Evolutionary conservation across 2,329 filamentous ascomycete genomes (phyloP).

Genomic region (Neonectria ditissima): DNA sequence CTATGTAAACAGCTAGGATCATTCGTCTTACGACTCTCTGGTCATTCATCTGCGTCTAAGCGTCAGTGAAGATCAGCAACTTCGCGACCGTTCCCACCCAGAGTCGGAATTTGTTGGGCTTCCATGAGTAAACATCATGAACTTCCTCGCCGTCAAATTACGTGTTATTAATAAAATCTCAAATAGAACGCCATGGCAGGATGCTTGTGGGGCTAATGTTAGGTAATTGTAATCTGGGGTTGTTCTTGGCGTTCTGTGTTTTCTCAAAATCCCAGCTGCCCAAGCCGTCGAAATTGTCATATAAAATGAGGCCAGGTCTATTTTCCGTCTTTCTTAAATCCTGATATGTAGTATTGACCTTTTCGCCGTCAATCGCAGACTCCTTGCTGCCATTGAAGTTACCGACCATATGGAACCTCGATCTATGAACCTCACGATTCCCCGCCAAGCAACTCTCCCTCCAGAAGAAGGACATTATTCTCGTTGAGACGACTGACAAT

Average conservation of each 20-base stretch:
- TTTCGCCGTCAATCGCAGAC: not conserved
- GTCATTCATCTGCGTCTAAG: not conserved
- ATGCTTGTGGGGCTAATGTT: slow-evolving; percentile 13
- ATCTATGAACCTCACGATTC: slow-evolving; percentile 6
- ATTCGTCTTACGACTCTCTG: not conserved
- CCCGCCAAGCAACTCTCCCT: slow-evolving; percentile 33
- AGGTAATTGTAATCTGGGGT: slow-evolving; percentile 23
- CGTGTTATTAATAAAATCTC: not conserved
- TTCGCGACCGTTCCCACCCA: not conserved
- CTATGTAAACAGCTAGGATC: no score
- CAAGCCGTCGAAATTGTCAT: not conserved
- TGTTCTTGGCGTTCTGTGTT: not conserved
- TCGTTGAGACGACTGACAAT: not conserved
- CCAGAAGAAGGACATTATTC: slow-evolving; percentile 31
- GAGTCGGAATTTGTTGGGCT: not conserved
- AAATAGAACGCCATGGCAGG: not conserved
- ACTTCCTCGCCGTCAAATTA: not conserved
- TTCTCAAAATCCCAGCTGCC: not conserved
- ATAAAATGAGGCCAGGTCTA: slow-evolving; percentile 15
- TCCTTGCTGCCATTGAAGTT: slow-evolving; percentile 11
- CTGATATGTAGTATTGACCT: not conserved
- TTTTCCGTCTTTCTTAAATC: not conserved
- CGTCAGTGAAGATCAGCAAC: not conserved
- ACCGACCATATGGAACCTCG: slow-evolving; percentile 26
- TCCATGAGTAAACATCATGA: not conserved